Evolutionary conservation across 352 stramenopile genomes (phyloP).

Genomic region (Pythium rishiriense): DNA sequence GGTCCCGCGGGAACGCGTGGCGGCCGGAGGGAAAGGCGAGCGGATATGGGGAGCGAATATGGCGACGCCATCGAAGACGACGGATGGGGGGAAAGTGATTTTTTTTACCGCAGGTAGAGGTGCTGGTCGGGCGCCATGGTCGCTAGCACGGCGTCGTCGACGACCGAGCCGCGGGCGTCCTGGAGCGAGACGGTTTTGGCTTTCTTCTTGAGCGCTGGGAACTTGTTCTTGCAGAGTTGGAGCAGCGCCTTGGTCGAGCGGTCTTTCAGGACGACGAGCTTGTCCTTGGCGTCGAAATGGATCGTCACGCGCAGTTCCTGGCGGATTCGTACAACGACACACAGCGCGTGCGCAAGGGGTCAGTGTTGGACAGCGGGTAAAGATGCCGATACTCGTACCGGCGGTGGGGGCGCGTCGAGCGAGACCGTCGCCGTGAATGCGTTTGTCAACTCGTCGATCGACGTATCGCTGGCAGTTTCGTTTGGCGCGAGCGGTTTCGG

Average conservation of each 20-base stretch:
- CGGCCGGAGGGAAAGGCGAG: not conserved
- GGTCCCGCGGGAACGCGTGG: slow-evolving; percentile 1
- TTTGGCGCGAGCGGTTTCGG: slow-evolving; percentile 10
- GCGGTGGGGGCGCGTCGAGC: slow-evolving; percentile 9
- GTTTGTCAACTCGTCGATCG: slow-evolving; percentile 5
- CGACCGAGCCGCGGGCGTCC: slow-evolving; percentile 31
- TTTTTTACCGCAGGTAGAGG: slow-evolving; percentile 37
- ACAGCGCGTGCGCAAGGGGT: not conserved
- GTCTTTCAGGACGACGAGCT: slow-evolving; percentile 40
- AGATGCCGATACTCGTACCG: not conserved
- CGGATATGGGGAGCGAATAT: slow-evolving; percentile 9
- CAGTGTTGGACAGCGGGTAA: not conserved
- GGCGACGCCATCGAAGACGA: too few species aligned
- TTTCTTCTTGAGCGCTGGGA: slow-evolving; percentile 33
- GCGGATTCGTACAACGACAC: not conserved
- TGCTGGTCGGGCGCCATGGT: slow-evolving; percentile 33
- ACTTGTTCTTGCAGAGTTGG: slow-evolving; percentile 41
- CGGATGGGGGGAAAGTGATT: not conserved
- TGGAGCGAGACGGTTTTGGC: slow-evolving; percentile 29
- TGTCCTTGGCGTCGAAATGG: slow-evolving; percentile 36
- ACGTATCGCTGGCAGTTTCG: not conserved
- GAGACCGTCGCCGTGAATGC: slow-evolving; percentile 28
- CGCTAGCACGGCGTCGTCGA: slow-evolving; percentile 29
- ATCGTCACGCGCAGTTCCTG: slow-evolving; percentile 40
- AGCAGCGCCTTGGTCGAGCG: slow-evolving; percentile 33